These are phyloP conservation scores for Penicillium digitatum DNA, from an alignment of 2,329 filamentous ascomycete genomes.

Conservation along the genomic window DNA sequence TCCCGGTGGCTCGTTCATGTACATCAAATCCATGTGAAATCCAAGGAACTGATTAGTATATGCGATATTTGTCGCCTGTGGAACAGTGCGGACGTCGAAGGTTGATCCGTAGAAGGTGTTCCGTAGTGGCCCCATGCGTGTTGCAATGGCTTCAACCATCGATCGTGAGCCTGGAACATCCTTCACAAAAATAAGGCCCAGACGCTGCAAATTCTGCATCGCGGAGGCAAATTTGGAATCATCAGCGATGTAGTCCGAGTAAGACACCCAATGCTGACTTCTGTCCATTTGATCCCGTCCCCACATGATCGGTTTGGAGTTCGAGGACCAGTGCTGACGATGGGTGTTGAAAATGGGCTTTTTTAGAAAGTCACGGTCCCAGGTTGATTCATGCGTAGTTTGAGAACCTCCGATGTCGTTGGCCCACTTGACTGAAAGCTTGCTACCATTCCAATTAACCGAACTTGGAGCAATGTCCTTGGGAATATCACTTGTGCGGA, in stretches of 20 bases:
- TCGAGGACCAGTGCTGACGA: conserved; percentile 13
- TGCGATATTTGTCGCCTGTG: conserved; percentile 83
- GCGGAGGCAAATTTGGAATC: conserved; percentile 57
- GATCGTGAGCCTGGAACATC: conserved; percentile 66
- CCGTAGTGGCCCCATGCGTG: conserved; percentile 71
- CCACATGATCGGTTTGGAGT: conserved; percentile 34
- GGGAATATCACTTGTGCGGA: conserved; percentile 63
- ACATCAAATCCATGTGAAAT: conserved; percentile 91
- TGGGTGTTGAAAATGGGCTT: conserved; percentile 12
- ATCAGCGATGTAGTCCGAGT: conserved; percentile 64
- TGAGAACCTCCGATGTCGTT: conserved; percentile 50
- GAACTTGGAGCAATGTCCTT: conserved; percentile 41
- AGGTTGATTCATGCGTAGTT: conserved; percentile 40
- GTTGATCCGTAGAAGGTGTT: conserved; percentile 88
- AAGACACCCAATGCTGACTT: conserved; percentile 56
- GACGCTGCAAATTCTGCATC: conserved; percentile 58
- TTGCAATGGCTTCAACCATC: conserved; percentile 64
- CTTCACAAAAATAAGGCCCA: conserved; percentile 73
- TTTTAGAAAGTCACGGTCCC: conserved; percentile 19
- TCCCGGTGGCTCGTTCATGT: conserved; percentile 72
- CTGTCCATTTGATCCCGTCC: conserved; percentile 43
- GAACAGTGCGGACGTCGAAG: conserved; percentile 82
- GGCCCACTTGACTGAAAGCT: conserved; percentile 59
- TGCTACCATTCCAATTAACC: conserved; percentile 35
- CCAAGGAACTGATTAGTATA: conserved; percentile 79